phyloP scores from a whole-genome alignment of 2,329 filamentous ascomycete genomes.

The Thermothelomyces thermophilus region DNA sequence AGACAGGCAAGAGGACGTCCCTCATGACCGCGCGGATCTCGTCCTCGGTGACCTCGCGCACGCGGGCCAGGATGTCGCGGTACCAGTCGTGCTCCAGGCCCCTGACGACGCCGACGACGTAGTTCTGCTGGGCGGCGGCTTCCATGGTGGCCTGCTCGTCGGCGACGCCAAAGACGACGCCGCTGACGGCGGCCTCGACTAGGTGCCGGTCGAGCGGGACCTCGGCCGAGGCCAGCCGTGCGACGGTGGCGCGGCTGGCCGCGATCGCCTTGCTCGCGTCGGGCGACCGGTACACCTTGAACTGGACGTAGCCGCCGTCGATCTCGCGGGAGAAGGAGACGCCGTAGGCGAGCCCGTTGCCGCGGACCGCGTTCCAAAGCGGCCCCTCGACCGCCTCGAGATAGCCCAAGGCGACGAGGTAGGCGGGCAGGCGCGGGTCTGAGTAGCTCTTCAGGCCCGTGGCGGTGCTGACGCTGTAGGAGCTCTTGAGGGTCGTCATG shows the following conservation, averaged over 20 bases:
- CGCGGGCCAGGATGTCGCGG: conserved; percentile 66
- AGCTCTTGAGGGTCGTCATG: conserved; percentile 88
- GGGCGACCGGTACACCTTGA: conserved; percentile 83
- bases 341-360: conserved; percentile 89
- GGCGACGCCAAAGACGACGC: conserved; percentile 78
- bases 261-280: conserved; percentile 81
- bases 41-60: conserved; percentile 67
- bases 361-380: conserved; percentile 87
- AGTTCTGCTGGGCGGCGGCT: conserved; percentile 74
- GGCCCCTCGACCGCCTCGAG: conserved; percentile 91
- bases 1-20: conserved; percentile 71
- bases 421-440: conserved; percentile 71
- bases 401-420: conserved; percentile 84
- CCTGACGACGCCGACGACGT: conserved; percentile 72
- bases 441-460: conserved; percentile 68
- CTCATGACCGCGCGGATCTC: conserved; percentile 70
- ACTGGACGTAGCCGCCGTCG: conserved; percentile 73
- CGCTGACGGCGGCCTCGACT: conserved; percentile 84
- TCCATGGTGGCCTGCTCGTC: conserved; percentile 85
- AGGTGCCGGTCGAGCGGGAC: conserved; percentile 70
- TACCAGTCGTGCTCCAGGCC: conserved; percentile 72
- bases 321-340: conserved; percentile 70
- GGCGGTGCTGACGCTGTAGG: conserved; percentile 71
- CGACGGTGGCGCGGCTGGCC: conserved; percentile 67
- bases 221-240: conserved; percentile 65